Base-by-base conservation (phyloP, 306 rosid species). In the Clitoria ternatea region DNA sequence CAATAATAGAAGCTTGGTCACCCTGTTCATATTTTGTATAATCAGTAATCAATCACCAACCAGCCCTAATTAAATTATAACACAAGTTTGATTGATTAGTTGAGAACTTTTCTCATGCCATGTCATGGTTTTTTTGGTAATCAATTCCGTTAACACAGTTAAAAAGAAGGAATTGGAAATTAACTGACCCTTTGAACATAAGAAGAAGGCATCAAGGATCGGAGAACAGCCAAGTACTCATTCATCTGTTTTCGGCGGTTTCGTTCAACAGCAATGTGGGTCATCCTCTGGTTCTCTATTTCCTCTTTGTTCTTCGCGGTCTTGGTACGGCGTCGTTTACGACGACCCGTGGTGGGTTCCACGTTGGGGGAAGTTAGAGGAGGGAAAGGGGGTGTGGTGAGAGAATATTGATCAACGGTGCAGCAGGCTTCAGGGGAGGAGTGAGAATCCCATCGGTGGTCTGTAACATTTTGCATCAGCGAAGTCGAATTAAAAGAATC, bases 231-330 rank as follows among this genome's bases (percentile, higher is more conserved):
- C 0, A 93, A 88, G 78, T 93, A 93, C 29, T 93, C 92, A 27
- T 93, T 93, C 98, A 93, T 93, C 77, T 88, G 97, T 50, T 87
- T 88, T 12, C 98, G 82, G 19, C 98, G 88, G 63, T 93, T 90
- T 69, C 98, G 88, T 83, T 93, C 98, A 1, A 93, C 96, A 0
- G 90, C 85, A 86, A 93, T 93, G 92, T 91, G 97, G 12, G 97
- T 88, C 89, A 86, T 91, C 83, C 96, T 83, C 78, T 91, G 96
- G 76, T 87, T 92, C 82, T 92, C 98, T 15, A 92, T 85, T 60
- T 90, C 98, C 37, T 90, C 96, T 27, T 76, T 82, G 84, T 93
- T 93, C 69, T 88, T 90, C 13, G 86, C 36, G 72, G 49, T 81
- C 72, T 80, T 87, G 19, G 84, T 87, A 5, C 97, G 90, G 20